Evolutionary conservation across 164 flowering plant species (phyloP).

Genomic region (Tinospora cordifolia): DNA sequence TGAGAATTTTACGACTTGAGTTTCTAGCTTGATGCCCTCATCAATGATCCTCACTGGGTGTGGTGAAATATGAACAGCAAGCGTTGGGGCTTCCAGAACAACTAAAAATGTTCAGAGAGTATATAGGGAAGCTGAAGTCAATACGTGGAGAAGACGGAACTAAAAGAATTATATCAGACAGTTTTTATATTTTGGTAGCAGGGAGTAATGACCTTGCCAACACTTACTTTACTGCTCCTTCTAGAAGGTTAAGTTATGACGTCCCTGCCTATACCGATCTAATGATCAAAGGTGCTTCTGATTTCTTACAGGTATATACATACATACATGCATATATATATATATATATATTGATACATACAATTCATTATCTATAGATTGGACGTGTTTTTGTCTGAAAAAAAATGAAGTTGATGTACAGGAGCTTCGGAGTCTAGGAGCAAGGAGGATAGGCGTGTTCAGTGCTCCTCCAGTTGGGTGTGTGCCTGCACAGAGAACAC

Average conservation of each 20-base stretch:
- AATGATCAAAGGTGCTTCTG: no score
- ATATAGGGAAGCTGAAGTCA: constrained; percentile 19
- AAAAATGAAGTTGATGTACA: constrained; percentile 2
- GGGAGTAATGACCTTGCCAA: constrained; percentile 40
- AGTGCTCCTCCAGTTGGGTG: constrained; percentile 37
- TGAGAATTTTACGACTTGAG: no score
- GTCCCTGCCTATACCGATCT: constrained; percentile 44
- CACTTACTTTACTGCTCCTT: constrained; percentile 27
- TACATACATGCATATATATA: no score
- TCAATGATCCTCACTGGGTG: no score
- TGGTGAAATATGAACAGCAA: no score
- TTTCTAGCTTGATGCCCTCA: no score
- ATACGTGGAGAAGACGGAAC: constrained; percentile 27
- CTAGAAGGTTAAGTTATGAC: constrained; percentile 31
- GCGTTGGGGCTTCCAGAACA: constrained; percentile 30
- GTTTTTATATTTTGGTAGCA: constrained; percentile 18
- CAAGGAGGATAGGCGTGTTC: constrained; percentile 27
- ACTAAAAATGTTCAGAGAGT: constrained; percentile 30
- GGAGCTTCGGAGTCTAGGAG: constrained; percentile 33
- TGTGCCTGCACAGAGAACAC: constrained; percentile 34
- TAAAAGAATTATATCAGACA: constrained; percentile 16
- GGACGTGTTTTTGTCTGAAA: not conserved
- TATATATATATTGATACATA: no score
- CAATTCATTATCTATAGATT: no score
- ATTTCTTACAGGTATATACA: no score